Base-by-base conservation (phyloP, 2,329 filamentous ascomycete species). In the Pseudogymnoascus pannorum region DNA sequence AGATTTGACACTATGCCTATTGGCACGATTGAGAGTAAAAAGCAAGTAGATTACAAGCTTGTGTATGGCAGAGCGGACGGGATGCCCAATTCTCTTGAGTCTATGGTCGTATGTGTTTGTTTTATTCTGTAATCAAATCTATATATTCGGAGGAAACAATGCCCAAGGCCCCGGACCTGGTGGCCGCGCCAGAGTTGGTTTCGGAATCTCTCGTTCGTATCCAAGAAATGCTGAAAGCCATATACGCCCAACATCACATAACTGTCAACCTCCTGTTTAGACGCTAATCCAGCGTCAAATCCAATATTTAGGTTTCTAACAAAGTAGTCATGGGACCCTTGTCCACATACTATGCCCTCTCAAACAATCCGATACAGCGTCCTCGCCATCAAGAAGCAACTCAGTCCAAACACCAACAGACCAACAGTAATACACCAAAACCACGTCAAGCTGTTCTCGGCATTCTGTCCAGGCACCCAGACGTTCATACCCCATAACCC, bases 401-500 rank as follows among this genome's bases (percentile, higher is more conserved):
- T 81, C 26, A 92, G 71, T 0, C 92, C 94, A 74, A 97, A 97
- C 16, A 84, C 72, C 2, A 96, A 62, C 51, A 97, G 75, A 0
- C 89, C 89, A 1, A 79, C 88, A 0, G 92, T 94, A 69, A 87
- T 85, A 61, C 79, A 85, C 72, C 81, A 84, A 72, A 92, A 94
- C 89, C 89, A 94, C 22, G 77, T 78, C 59, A 93, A 75, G 68
- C 88, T 88, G 14, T 80, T 81, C 66, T 95, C 91, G 63, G 86
- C 78, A 51, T 93, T 88, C 74, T 97, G 93, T 1, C 94, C 94
- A 0, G 94, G 94, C 0, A 99, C 94, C 79, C 91, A 91, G 35
- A 93, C 89, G 79, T 99, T 99, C 93, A 97, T 97, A 59, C 93
- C 94, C 92, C 93, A 99, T 69, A 97, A 86, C 67, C 94, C 94